Conservation (phyloP, 805 yeast species). For the Candida coquimbonensis region DNA sequence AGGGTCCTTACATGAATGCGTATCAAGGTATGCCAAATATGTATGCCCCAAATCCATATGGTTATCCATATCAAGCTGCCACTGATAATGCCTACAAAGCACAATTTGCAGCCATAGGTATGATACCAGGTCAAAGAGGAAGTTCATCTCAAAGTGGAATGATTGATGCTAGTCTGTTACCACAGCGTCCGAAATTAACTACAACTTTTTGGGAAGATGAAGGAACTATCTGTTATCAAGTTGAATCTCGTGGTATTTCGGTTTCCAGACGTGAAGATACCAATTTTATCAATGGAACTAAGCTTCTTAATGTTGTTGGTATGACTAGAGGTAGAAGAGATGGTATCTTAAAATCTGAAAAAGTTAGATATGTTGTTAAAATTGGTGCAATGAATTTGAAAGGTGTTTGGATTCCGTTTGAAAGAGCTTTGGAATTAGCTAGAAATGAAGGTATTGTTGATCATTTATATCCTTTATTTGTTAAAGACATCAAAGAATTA, state of each 20-base stretch:
- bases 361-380: conserved; percentile 61
- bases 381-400: conserved; percentile 71
- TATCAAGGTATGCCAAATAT: conserved; percentile 1
- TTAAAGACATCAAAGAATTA: conserved; percentile 51
- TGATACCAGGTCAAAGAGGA: not conserved
- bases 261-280: conserved; percentile 67
- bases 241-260: conserved; percentile 59
- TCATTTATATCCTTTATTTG: conserved; percentile 50
- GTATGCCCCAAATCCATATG: conserved; percentile 4
- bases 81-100: not conserved
- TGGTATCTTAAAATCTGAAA: conserved; percentile 61
- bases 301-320: conserved; percentile 59
- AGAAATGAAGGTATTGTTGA: conserved; percentile 61
- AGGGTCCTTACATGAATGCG: not conserved
- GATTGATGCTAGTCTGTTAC: conserved; percentile 22
- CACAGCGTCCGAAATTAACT: conserved; percentile 52
- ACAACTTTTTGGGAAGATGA: conserved; percentile 77
- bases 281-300: conserved; percentile 68
- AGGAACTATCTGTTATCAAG: conserved; percentile 64
- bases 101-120: not conserved
- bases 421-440: conserved; percentile 62
- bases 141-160: conserved; percentile 13
- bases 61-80: conserved; percentile 10
- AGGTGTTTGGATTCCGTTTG: conserved; percentile 75
- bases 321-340: conserved; percentile 72